Percentiles rank a stretch among this genome's conserved stretches.
Evolutionary conservation across 1,284 basidiomycete genomes (phyloP).

Genomic region (Trametes pubescens): DNA sequence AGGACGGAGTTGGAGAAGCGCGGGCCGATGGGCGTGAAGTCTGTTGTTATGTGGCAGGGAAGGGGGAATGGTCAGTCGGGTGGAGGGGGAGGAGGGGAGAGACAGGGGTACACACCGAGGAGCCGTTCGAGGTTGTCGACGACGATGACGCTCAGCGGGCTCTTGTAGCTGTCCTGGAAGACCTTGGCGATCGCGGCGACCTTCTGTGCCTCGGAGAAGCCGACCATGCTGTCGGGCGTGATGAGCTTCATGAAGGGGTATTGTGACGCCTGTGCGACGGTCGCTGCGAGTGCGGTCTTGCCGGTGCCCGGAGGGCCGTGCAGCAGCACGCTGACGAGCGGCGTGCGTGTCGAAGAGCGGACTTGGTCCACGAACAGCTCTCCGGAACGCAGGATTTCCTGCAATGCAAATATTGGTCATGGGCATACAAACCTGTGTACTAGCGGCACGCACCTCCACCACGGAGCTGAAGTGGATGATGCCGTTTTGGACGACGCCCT

Average conservation of each 20-base stretch:
- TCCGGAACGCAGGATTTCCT: slow-evolving; percentile 93
- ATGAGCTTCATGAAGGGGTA: slow-evolving; percentile 99
- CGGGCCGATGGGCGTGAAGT: slow-evolving; percentile 98
- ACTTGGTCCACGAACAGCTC: slow-evolving; percentile 96
- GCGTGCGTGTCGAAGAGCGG: slow-evolving; percentile 88
- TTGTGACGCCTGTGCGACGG: slow-evolving; percentile 91
- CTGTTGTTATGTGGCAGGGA: slow-evolving; percentile 48
- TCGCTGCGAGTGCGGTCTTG: slow-evolving; percentile 96
- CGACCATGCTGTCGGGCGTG: slow-evolving; percentile 97
- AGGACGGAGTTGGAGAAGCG: slow-evolving; percentile 96
- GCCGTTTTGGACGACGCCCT: slow-evolving; percentile 95
- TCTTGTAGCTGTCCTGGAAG: slow-evolving; percentile 97
- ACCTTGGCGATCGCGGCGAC: slow-evolving; percentile 93
- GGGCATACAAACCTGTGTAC: slow-evolving; percentile 16
- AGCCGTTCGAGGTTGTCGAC: slow-evolving; percentile 95
- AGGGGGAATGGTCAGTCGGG: background rate
- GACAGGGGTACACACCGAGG: slow-evolving; percentile 65
- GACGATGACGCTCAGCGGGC: slow-evolving; percentile 94
- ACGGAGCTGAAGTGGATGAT: slow-evolving; percentile 89
- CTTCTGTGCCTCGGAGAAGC: slow-evolving; percentile 91
- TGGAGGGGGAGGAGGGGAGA: background rate
- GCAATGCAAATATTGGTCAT: slow-evolving; percentile 5
- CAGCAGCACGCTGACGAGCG: slow-evolving; percentile 90
- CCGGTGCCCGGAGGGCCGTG: slow-evolving; percentile 93
- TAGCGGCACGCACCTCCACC: slow-evolving; percentile 69